These are phyloP conservation scores for Dissophora ornata DNA, from an alignment of 192 early-diverging fungal species.

Conservation along the genomic window DNA sequence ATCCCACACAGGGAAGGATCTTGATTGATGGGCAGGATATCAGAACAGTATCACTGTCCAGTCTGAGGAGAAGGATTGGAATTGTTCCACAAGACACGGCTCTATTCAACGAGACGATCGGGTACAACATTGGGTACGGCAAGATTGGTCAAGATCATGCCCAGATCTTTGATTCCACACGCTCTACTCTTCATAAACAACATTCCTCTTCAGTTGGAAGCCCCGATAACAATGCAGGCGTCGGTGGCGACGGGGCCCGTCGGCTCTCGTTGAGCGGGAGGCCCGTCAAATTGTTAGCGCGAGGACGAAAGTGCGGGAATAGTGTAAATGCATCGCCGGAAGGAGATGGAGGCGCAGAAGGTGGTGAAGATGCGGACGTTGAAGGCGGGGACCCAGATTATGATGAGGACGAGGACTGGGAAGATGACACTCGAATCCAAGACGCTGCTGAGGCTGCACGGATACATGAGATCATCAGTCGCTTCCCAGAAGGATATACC, in stretches of 20 bases:
- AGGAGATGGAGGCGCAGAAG: conserved; percentile 57
- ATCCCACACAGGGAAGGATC: conserved; percentile 83
- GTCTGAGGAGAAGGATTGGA: conserved; percentile 82
- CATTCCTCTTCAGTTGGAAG: conserved; percentile 9
- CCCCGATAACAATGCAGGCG: background rate
- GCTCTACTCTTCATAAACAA: background rate
- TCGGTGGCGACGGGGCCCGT: background rate
- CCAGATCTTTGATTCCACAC: conserved; percentile 63
- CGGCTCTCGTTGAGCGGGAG: conserved; percentile 22
- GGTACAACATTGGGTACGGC: conserved; percentile 93
- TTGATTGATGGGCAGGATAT: conserved; percentile 89
- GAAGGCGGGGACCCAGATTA: conserved; percentile 32
- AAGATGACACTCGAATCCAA: conserved; percentile 58
- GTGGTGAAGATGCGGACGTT: conserved; percentile 71
- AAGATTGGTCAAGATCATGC: conserved; percentile 66
- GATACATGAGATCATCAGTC: conserved; percentile 80
- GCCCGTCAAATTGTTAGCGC: background rate
- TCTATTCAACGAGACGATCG: conserved; percentile 91
- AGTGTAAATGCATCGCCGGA: conserved; percentile 3
- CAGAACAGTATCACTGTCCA: conserved; percentile 76
- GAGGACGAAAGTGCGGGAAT: conserved; percentile 7
- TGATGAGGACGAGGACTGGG: conserved; percentile 46
- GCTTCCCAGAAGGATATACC: conserved; percentile 84
- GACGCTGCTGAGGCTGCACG: conserved; percentile 81
- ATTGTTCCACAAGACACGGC: conserved; percentile 87